These are phyloP conservation scores for Aspergillus caelatus DNA, from an alignment of 2,329 filamentous ascomycete genomes.

Conservation along the genomic window DNA sequence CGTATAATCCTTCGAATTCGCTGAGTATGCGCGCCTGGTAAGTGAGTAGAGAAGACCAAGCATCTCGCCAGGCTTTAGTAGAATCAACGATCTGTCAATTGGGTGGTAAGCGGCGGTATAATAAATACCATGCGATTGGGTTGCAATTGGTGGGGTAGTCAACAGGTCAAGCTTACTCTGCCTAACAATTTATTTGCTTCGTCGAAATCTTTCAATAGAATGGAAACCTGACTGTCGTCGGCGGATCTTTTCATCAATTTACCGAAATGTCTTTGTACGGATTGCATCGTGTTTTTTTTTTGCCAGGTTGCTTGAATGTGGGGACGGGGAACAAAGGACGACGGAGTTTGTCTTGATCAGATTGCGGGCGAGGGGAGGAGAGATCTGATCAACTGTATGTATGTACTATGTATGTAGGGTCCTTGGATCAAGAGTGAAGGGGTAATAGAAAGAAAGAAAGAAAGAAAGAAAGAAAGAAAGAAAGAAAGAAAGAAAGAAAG, in stretches of 20 bases:
- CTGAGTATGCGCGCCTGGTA: constrained; percentile 68
- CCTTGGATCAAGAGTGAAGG: not conserved
- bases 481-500: too few species aligned
- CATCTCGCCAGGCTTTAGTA: constrained; percentile 74
- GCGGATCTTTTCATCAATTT: constrained; percentile 71
- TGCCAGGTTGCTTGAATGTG: not conserved
- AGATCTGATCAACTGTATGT: not conserved
- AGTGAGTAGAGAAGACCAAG: constrained; percentile 73
- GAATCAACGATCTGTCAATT: constrained; percentile 69
- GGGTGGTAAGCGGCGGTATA: constrained; percentile 9
- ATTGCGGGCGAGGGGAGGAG: not conserved
- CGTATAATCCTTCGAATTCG: constrained; percentile 73
- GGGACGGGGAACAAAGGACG: not conserved
- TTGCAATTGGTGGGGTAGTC: not conserved
- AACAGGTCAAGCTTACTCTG: constrained; percentile 55
- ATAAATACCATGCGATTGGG: not conserved
- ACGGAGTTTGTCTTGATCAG: not conserved
- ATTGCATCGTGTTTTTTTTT: constrained; percentile 35
- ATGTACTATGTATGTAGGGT: not conserved
- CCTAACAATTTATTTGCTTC: constrained; percentile 75
- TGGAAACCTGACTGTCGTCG: constrained; percentile 75
- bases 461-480: too few species aligned
- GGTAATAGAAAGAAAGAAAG: not conserved
- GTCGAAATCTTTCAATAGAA: constrained; percentile 77
- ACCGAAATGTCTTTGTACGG: constrained; percentile 73